A percentile compares a stretch with the other conserved stretches of the same genome.
These are phyloP conservation scores for Microbotryum intermedium DNA, from an alignment of 1,284 basidiomycete species.

Conservation along the genomic window DNA sequence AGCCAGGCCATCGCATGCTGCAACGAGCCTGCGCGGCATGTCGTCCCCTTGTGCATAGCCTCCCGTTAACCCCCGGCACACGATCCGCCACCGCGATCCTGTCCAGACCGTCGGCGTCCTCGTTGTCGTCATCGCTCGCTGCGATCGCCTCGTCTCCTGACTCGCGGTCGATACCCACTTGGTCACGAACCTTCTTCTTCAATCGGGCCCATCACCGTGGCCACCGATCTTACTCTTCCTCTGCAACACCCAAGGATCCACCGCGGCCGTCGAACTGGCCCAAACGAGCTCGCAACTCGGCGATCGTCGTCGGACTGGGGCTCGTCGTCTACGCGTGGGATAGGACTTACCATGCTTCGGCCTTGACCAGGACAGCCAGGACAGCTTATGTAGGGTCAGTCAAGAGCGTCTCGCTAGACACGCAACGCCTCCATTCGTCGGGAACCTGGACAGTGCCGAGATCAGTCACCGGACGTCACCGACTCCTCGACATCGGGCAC, in stretches of 20 bases:
- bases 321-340: constrained; percentile 53
- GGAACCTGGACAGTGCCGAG: background rate
- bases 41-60: too few species aligned
- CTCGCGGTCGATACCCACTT: constrained; percentile 13
- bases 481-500: too few species aligned
- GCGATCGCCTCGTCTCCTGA: constrained; percentile 22
- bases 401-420: constrained; percentile 37
- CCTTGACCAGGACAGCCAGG: constrained; percentile 54
- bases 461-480: background rate
- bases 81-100: background rate
- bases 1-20: too few species aligned
- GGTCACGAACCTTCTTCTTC: background rate
- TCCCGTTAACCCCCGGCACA: background rate
- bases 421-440: background rate
- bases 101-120: background rate
- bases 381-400: constrained; percentile 55
- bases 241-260: background rate
- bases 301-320: constrained; percentile 34
- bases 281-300: constrained; percentile 1
- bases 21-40: too few species aligned
- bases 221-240: background rate
- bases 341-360: constrained; percentile 56
- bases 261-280: background rate
- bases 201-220: background rate
- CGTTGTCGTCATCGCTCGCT: too few species aligned